Base-by-base conservation (phyloP, 2,329 filamentous ascomycete genomes). In the Hypoxylon sp. region DNA sequence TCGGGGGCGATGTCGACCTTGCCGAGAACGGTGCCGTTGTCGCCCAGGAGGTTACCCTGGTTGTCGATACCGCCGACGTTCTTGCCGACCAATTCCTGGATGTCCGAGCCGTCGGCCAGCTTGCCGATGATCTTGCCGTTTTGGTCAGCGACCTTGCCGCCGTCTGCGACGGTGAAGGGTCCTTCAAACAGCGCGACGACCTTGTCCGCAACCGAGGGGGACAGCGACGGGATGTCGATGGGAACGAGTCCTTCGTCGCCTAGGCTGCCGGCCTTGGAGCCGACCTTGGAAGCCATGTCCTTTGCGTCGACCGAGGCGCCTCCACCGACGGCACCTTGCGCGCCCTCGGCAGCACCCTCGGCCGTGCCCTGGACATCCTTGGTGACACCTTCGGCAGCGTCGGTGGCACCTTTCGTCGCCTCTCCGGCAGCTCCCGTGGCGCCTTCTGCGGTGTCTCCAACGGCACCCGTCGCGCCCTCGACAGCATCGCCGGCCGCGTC, bases 1-100 rank as follows among this genome's bases (percentile, higher is more conserved):
- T 79, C 77, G 9, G 79, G 78, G 3, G 82, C 73, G n/a, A 80
- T 77, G 65, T 83, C 78, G 60, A 86, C 83, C 62, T 82, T 82
- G 35, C 86, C 86, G 60, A 88, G 80, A 61, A 88, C 78, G 38
- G 86, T 85, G 40, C 86, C 85, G 41, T 84, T 81, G 70, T 81
- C 84, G 70, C 87, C 85, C 68, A 87, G 78, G 53, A 88, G 83
- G 67, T 88, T 86, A 17, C 86, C 86, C 72, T 87, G 78, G 57
- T 80, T 81, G 63, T 88, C 87, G 64, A 86, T 77, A 72, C 87
- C 88, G 75, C 87, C 87, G 56, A 86, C 81, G 15, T 87, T 83
- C 61, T 86, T 88, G 60, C 87, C 83, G 11, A 80, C 73, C 10
- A 88, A 72, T 33, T 74, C 72, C 53, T 74, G 68, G 2, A 70